Base-by-base conservation (phyloP, 495 filamentous ascomycete species). In the Talaromyces borbonicus region DNA sequence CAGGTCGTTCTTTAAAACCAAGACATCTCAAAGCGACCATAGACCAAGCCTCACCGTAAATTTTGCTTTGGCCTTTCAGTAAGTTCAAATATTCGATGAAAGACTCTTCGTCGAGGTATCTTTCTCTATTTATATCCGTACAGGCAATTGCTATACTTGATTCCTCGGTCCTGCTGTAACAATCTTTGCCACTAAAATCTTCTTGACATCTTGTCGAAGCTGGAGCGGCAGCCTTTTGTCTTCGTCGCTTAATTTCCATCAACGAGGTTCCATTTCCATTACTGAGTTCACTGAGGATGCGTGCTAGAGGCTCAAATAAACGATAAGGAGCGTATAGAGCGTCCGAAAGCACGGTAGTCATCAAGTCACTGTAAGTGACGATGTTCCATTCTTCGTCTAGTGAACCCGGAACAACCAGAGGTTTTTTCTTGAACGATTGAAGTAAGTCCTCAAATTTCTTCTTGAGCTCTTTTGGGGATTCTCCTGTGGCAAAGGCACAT, bases 401-500 rank as follows among this genome's bases (percentile, higher is more conserved):
- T 20, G 19, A 8, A 18, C 29, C 19, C 5, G 16, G 16, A 22
- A 35, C 27, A 19, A 36, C 43, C 24, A 46, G 33, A 4, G 43
- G 43, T 8, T 24, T 23, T 1, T 16, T 23, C 25, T 46, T 46
- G 4, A 46, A 16, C 9, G 18, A 22, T n/a, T n/a, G 6, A 2
- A 46, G 43, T 15, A 46, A 15, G 4, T 20, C 12, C 8, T 31
- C 30, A 5, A 46, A 35, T 2, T 32, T 22, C 2, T 15, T 2
- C 22, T 36, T 24, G n/a, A 36, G 11, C 12, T 46, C 43, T 9
- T 9, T 14, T 12, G 31, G 9, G 3, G 29, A 22, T 8, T 19
- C 19, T 4, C 43, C 16, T 3, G 48, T 49, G 22, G 54, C 52
- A 18, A 62, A 45, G 2, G 49, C 41, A 47, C 67, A 73, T 0